Evolutionary conservation across 331 rosid species (phyloP), one percentile per base, ranked within the genome.

Genomic region (Rosa hybrid): DNA sequence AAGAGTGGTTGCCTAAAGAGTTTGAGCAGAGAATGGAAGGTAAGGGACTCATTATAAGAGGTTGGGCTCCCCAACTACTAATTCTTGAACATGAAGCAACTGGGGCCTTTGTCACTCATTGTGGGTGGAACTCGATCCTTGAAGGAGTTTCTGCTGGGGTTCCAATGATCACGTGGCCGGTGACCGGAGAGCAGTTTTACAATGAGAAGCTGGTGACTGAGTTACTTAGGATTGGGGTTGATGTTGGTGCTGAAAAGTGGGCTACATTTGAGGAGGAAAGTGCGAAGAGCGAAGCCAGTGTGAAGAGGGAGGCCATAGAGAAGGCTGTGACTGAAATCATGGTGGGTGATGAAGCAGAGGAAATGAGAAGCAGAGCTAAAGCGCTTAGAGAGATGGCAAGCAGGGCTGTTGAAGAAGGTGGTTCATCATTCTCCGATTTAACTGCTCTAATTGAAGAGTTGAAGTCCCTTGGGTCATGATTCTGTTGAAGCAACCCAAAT

Each of bases 31-130:
- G 79, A 64, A n/a, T 72, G n/a, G 76, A 80, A 64, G 84, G 68
- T 21, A 80, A 54, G 23, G 82, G 82, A 13, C 50, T 84, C 16
- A 76, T 84, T 62, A 53, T 84, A 12, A 84, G 72, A 76, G 87
- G 82, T 8, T 80, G 87, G 87, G 84, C 79, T 25, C 83, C 85
- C 0, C 85, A 85, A 25, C 67, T 81, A 23, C 21, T 74, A 81
- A 81, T 85, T 60, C 81, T 85, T 7, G 81, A 74, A 44, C 81
- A 85, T 20, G 53, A 39, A 30, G 78, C 83, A 25, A 41, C 82
- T 3, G 88, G 88, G 27, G 88, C 81, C 8, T 85, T 85, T 59
- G 71, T 85, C 83, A 81, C 88, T 21, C 88, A 81, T 41, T 85
- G 85, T 74, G 88, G 88, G 11, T 85, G 88, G 88, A 85, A 85